These are phyloP conservation scores for Mycena belliarum DNA, from an alignment of 768 basidiomycete species.

Conservation along the genomic window DNA sequence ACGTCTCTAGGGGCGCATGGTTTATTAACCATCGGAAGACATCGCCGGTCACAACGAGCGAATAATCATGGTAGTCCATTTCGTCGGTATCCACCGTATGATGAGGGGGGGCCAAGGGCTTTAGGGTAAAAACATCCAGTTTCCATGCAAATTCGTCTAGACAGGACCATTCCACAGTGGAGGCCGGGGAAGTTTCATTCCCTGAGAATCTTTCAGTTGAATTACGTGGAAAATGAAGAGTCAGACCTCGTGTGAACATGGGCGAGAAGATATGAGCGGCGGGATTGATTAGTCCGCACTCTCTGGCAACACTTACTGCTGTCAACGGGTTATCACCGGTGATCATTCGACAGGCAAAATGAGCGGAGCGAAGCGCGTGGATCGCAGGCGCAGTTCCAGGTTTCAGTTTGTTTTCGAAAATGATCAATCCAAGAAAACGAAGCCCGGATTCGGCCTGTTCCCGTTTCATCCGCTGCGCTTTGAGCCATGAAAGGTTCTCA, in stretches of 20 bases:
- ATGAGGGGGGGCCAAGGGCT: constrained; percentile 71
- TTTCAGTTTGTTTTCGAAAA: constrained; percentile 98
- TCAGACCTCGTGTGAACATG: constrained; percentile 68
- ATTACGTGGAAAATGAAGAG: not conserved
- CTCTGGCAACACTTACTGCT: constrained; percentile 94
- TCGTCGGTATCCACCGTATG: constrained; percentile 72
- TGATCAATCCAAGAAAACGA: constrained; percentile 90
- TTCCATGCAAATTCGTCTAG: constrained; percentile 87
- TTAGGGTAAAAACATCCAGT: constrained; percentile 86
- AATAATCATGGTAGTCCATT: constrained; percentile 81
- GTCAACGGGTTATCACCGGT: constrained; percentile 98
- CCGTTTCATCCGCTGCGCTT: constrained; percentile 93
- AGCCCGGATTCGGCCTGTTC: constrained; percentile 93
- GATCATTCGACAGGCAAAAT: constrained; percentile 95
- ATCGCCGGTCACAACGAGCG: constrained; percentile 90
- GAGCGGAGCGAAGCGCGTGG: constrained; percentile 82
- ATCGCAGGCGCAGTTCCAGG: constrained; percentile 90
- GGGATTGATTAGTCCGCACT: constrained; percentile 87
- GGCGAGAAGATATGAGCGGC: constrained; percentile 90
- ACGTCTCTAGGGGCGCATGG: constrained; percentile 87
- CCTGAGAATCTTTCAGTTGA: constrained; percentile 39
- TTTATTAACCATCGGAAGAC: constrained; percentile 99
- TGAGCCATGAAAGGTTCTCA: constrained; percentile 93
- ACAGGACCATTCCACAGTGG: constrained; percentile 86
- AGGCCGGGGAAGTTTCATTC: constrained; percentile 46